These are phyloP conservation scores for Debaryomyces castellii DNA, from an alignment of 805 yeast species.

Conservation along the genomic window DNA sequence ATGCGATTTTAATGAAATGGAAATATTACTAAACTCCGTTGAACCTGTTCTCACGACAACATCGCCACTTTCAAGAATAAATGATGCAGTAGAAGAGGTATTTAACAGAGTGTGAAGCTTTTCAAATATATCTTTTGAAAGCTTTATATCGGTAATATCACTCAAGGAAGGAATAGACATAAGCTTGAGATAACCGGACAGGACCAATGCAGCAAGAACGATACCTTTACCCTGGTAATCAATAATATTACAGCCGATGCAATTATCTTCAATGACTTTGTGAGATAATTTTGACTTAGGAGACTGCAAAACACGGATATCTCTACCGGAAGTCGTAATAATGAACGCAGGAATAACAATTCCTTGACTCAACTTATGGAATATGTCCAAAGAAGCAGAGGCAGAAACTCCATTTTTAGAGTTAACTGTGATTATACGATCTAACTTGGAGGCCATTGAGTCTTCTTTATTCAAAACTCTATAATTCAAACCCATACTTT, in stretches of 20 bases:
- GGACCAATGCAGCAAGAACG: constrained; percentile 43
- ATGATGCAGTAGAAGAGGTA: constrained; percentile 22
- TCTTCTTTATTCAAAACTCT: constrained; percentile 30
- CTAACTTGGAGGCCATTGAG: constrained; percentile 52
- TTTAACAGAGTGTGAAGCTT: constrained; percentile 21
- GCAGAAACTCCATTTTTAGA: constrained; percentile 62
- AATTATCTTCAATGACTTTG: constrained; percentile 53
- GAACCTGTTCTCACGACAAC: constrained; percentile 54
- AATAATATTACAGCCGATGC: constrained; percentile 52
- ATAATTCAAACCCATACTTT: constrained; percentile 36
- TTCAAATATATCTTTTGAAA: constrained; percentile 29
- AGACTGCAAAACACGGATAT: constrained; percentile 60
- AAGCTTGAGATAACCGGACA: constrained; percentile 47
- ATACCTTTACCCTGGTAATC: constrained; percentile 44
- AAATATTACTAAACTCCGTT: constrained; percentile 40
- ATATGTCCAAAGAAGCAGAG: constrained; percentile 56
- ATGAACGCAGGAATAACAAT: constrained; percentile 60
- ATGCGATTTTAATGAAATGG: constrained; percentile 18
- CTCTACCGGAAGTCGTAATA: constrained; percentile 54
- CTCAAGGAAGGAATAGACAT: constrained; percentile 61
- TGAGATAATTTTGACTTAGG: constrained; percentile 65
- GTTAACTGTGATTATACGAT: constrained; percentile 57
- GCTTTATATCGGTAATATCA: constrained; percentile 50
- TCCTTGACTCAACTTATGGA: constrained; percentile 62
- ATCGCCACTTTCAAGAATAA: constrained; percentile 52